Base-by-base conservation (phyloP, 208 protist species). In the Trypanosoma avium region DNA sequence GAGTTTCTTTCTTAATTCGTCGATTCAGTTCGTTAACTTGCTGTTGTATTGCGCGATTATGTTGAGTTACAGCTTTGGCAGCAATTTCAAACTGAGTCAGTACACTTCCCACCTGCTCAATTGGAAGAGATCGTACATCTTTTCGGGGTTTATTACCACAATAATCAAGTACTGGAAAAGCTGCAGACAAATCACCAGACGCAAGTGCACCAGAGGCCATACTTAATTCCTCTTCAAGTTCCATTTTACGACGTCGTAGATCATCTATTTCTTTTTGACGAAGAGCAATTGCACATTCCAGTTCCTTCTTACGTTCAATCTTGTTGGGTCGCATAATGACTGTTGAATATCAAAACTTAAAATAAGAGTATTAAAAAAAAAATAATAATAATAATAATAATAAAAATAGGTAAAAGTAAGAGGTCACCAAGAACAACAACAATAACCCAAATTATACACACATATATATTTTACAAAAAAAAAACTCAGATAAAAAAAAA, bases 151-250 rank as follows among this genome's bases (percentile, higher is more conserved):
- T 63, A 40, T 63, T 70, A n/a, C 84, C 84, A 55, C 84, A 91
- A 77, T 90, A 88, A 36, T 88, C 81, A 22, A 91, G 75, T 10
- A 92, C 84, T 19, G 88, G 88, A 69, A 88, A 94, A 7, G 73
- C 70, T 1, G 79, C 69, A 7, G 87, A 59, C n/a, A 93, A 68
- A 30, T 76, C 55, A 26, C 82, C 81, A 15, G 67, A 35, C 24
- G 57, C 75, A 33, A 78, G 53, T 12, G 59, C 59, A 2, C 70
- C 61, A 4, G 73, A 73, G 13, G 58, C 21, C 13, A 67, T 67
- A 32, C 67, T 35, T 40, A 91, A 67, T 46, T 73, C 74, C 5
- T 73, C 76, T 62, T 90, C 72, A 24, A 94, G 73, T 4, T 73
- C 57, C 0, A 30, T 38, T 61, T 89, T 92, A 22, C 81, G 73